phyloP scores from a whole-genome alignment of 257 asterid species.

The Ehretia macrophylla region DNA sequence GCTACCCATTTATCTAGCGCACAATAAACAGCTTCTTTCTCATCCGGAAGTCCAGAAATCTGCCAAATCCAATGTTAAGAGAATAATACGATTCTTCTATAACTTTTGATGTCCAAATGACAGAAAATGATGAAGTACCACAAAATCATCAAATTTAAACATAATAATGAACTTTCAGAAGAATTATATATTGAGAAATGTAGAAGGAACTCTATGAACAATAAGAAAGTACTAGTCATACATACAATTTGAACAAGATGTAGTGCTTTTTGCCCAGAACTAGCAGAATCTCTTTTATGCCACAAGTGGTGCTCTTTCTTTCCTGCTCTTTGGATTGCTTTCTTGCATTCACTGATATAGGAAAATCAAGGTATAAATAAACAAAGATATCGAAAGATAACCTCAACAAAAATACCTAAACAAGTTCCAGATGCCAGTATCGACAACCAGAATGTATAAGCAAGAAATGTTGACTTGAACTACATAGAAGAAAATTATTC shows the following conservation, averaged over 20 bases:
- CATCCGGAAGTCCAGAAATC: conserved; percentile 80
- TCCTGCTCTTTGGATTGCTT: conserved; percentile 31
- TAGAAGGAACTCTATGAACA: background rate
- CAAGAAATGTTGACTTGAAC: conserved; percentile 10
- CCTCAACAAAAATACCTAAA: background rate
- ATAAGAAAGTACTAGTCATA: conserved; percentile 6
- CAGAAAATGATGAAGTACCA: background rate
- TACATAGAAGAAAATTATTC: no score
- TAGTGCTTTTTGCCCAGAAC: conserved; percentile 81
- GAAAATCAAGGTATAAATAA: background rate
- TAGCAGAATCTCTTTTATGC: conserved; percentile 71
- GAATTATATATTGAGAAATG: background rate
- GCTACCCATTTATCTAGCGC: conserved; percentile 86
- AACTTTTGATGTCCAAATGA: background rate
- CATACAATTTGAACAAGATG: conserved; percentile 67
- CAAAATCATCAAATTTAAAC: background rate
- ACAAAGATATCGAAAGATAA: background rate
- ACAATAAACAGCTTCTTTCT: conserved; percentile 75
- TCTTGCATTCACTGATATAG: conserved; percentile 32
- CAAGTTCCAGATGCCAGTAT: no score
- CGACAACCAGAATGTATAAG: background rate
- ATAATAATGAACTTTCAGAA: background rate
- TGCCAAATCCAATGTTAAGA: conserved; percentile 24
- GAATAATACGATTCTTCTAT: background rate
- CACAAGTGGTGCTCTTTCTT: conserved; percentile 82